Evolutionary conservation across 768 basidiomycete genomes (phyloP).

Genomic region (Phallus indusiatus): DNA sequence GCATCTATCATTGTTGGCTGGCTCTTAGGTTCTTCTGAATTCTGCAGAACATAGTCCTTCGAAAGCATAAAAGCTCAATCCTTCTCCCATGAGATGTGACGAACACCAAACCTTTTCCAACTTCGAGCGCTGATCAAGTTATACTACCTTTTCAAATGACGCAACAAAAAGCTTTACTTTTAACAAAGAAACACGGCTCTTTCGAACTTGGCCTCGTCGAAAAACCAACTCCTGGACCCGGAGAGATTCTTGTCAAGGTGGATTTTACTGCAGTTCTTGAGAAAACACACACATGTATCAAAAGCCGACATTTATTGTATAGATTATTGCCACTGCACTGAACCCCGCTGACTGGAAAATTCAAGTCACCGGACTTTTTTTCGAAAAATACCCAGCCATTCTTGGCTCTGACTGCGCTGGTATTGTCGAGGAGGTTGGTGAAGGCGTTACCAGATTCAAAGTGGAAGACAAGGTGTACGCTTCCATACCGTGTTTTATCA

Average conservation of each 20-base stretch:
- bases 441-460: conserved; percentile 39
- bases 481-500: neutral
- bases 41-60: too few relatives aligned
- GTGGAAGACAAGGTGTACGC: conserved; percentile 46
- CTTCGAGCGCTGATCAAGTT: neutral
- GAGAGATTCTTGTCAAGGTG: conserved; percentile 34
- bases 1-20: too few relatives aligned
- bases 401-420: conserved; percentile 44
- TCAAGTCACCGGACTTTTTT: conserved; percentile 29
- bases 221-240: conserved; percentile 28
- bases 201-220: neutral
- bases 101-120: neutral
- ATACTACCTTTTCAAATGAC: neutral
- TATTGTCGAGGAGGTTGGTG: conserved; percentile 40
- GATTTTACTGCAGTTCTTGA: conserved; percentile 13
- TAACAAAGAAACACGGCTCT: neutral
- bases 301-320: neutral
- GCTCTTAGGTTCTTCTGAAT: too few relatives aligned
- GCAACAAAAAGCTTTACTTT: conserved; percentile 1
- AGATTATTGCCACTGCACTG: conserved; percentile 28
- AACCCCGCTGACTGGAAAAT: conserved; percentile 50
- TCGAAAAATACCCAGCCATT: conserved; percentile 35
- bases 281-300: neutral
- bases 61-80: too few relatives aligned
- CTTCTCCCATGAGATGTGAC: too few relatives aligned